Evolutionary conservation across 768 basidiomycete species (phyloP), one percentile per base, ranked within the genome.

Genomic region (Agrocybe praecox): DNA sequence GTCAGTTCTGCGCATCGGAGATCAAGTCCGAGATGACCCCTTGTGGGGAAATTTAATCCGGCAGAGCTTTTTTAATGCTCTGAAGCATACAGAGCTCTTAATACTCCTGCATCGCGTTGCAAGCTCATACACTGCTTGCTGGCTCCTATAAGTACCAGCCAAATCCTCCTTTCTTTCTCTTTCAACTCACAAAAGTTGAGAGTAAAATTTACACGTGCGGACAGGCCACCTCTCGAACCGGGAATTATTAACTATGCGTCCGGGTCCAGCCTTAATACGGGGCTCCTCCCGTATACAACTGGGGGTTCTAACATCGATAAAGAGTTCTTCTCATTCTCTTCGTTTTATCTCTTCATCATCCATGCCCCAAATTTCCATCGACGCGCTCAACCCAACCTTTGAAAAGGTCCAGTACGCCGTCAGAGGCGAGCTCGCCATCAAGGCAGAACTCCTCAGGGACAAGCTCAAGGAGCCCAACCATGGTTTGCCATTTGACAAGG

Each of bases 361-460:
- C 40, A 87, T 86, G 86, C 79, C 75, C 59, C 74, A 77, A 21
- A 82, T 96, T 63, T 85, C 89, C 32, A 60, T 82, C 57, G 80
- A 87, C 53, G 80, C 84, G 42, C 85, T 98, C 72, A 98, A 97
- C 74, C 92, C 90, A 2, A 79, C 87, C 56, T 80, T 97, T 46
- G 82, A 86, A 68, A 86, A 92, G 50, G 97, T 98, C 51, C 85
- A 97, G 72, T 99, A 99, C 70, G 96, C 96, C 54, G 96, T 99
- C 24, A 92, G 96, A 53, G 96, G 97, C 48, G 96, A 96, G 74
- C 87, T 98, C 61, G 94, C 96, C 3, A 92, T 98, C 77, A 92
- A 90, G 70, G 94, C 96, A 0, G 95, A 98, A 72, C 76, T 84
- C 52, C 87, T 91, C 63, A 82, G 89, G 53, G 87, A 88, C 49